phyloP scores from a whole-genome alignment of 1,284 basidiomycete species.

The Rhizoctonia solani region DNA sequence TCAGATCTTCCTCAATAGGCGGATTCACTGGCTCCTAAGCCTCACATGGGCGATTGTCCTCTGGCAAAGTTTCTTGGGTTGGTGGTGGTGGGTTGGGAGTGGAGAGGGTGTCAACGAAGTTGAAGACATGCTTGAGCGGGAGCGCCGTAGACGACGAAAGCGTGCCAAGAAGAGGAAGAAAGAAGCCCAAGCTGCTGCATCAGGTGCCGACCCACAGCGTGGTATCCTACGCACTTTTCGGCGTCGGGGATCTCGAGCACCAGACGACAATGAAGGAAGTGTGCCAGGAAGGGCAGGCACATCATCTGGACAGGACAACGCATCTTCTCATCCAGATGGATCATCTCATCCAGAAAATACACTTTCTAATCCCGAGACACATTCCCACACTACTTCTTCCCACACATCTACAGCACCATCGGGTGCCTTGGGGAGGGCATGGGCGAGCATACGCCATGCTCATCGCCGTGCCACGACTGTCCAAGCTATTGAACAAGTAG shows the following conservation, averaged over 20 bases:
- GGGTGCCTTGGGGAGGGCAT: conserved; percentile 51
- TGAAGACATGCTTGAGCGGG: conserved; percentile 67
- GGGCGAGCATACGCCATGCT: conserved; percentile 60
- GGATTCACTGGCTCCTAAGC: conserved; percentile 77
- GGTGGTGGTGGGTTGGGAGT: conserved; percentile 98
- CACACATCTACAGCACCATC: conserved; percentile 30
- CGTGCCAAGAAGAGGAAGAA: conserved; percentile 46
- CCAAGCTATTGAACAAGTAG: conserved; percentile 65
- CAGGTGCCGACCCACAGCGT: conserved; percentile 3
- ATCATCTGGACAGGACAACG: conserved; percentile 28
- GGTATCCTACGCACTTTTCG: not conserved
- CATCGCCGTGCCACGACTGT: conserved; percentile 67
- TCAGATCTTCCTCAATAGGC: conserved; percentile 82
- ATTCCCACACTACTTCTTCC: conserved; percentile 16
- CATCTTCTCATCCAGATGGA: conserved; percentile 31
- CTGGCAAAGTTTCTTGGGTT: conserved; percentile 85
- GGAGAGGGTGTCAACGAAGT: conserved; percentile 71
- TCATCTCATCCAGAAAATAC: conserved; percentile 29
- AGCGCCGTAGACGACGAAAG: conserved; percentile 54
- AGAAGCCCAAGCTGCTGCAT: conserved; percentile 46
- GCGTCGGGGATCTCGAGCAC: conserved; percentile 19
- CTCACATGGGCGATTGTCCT: conserved; percentile 86
- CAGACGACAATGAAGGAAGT: not conserved
- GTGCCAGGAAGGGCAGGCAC: not conserved
- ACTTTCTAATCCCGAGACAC: conserved; percentile 21